These are phyloP conservation scores for Ogataea saltuana DNA, from an alignment of 805 yeast genomes.

Conservation along the genomic window DNA sequence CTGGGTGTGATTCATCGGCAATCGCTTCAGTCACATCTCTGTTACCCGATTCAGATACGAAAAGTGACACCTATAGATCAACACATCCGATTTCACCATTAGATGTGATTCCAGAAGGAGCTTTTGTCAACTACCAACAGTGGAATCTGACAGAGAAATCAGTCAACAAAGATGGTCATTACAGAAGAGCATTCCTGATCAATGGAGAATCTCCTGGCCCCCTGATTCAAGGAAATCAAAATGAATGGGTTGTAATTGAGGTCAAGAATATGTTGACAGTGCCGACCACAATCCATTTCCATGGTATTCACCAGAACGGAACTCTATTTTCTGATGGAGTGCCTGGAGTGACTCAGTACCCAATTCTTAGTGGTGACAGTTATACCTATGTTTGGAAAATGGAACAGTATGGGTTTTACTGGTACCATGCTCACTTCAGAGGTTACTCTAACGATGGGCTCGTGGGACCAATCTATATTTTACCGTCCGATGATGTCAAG, in stretches of 20 bases:
- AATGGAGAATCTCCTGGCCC: constrained; percentile 5
- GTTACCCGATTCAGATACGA: no score
- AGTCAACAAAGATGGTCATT: background rate
- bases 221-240: background rate
- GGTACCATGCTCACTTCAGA: constrained; percentile 3
- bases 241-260: constrained; percentile 1
- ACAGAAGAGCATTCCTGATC: constrained; percentile 1
- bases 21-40: no score
- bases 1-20: no score
- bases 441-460: background rate
- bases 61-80: background rate
- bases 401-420: constrained; percentile 3
- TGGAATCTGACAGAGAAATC: background rate
- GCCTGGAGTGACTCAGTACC: background rate
- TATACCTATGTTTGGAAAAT: background rate
- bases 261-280: background rate
- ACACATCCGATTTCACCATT: background rate
- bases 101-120: background rate
- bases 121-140: background rate
- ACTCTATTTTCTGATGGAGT: constrained; percentile 1
- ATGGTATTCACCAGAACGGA: constrained; percentile 2
- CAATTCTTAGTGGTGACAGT: background rate
- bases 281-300: background rate
- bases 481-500: background rate
- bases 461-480: background rate